Base-by-base conservation (phyloP, 345 rosid species). In the Iberis pinnata region DNA sequence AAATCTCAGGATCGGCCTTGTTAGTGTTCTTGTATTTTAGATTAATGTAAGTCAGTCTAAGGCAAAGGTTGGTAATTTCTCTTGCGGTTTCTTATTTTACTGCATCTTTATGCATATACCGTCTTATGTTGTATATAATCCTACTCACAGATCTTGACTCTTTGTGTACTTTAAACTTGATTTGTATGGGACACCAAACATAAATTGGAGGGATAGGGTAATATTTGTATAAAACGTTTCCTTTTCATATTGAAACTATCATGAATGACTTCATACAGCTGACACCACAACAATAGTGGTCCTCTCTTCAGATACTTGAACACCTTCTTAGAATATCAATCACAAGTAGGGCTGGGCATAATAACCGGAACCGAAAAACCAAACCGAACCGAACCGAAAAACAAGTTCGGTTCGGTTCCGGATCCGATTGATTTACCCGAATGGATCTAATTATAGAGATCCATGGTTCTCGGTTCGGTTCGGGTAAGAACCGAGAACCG, bases 221-320 rank as follows among this genome's bases (percentile, higher is more conserved):
- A 45, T 27, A n/a, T 37, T 53, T 17, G 41, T 38, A 58, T 42
- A 18, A 38, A 45, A 43, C 60, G 40, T 57, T 64, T 52, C 53
- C 24, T 63, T 41, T 20, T 61, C 89, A 83, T 95, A 73, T 88
- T 45, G 95, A 92, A 74, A 89, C 96, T 51, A 85, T 88, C 59
- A 85, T 88, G 89, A 73, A 83, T 68, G 95, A 92, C 70, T 88
- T 82, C 70, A 80, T 92, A 66, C 95, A 88, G 77, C 78, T 88
- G 52, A 88, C 74, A 63, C 88, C 96, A 26, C 81, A 76, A 43
- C n/a, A n/a, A n/a, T n/a, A n/a, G n/a, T n/a, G n/a, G n/a, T n/a
- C n/a, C n/a, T n/a, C n/a, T n/a, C n/a, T n/a, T n/a, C n/a, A n/a
- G n/a, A n/a, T n/a, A n/a, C n/a, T n/a, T n/a, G n/a, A n/a, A n/a